Evolutionary conservation across 441 rosid species (phyloP).

Genomic region (Syzygium malaccense): DNA sequence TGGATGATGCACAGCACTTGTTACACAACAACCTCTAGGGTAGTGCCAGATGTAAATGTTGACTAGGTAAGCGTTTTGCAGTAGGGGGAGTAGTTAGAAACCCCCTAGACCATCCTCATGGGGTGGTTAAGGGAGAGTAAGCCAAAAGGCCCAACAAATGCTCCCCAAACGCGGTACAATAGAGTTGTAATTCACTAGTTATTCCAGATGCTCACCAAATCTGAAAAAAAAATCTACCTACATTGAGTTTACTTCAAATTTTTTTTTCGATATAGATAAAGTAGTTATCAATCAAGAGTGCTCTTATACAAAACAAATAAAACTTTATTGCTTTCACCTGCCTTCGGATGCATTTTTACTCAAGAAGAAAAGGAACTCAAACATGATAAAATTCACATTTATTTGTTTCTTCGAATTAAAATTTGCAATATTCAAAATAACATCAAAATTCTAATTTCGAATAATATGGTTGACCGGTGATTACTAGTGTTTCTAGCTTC

Average conservation of each 20-base stretch:
- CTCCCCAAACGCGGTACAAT: too few relatives aligned
- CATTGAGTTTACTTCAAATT: neutral
- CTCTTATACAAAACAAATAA: neutral
- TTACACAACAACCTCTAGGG: neutral
- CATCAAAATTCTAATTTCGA: too few relatives aligned
- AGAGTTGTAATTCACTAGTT: too few relatives aligned
- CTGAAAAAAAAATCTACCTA: too few relatives aligned
- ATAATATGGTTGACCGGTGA: too few relatives aligned
- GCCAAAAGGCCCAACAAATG: too few relatives aligned
- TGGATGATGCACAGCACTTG: neutral
- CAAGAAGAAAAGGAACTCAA: too few relatives aligned
- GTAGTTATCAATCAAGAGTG: neutral
- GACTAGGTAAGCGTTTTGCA: neutral
- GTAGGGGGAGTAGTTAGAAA: neutral
- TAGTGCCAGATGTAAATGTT: constrained; percentile 2
- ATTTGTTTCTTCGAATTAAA: too few relatives aligned
- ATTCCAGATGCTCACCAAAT: neutral
- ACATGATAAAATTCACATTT: too few relatives aligned
- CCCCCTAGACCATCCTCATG: neutral
- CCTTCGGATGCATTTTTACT: neutral
- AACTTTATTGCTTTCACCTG: neutral
- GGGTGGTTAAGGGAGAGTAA: too few relatives aligned
- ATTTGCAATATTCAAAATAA: too few relatives aligned
- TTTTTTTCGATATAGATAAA: too few relatives aligned
- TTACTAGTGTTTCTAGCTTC: neutral